phyloP scores from a whole-genome alignment of 2,329 filamentous ascomycete genomes.

The Pseudocercospora cruenta region DNA sequence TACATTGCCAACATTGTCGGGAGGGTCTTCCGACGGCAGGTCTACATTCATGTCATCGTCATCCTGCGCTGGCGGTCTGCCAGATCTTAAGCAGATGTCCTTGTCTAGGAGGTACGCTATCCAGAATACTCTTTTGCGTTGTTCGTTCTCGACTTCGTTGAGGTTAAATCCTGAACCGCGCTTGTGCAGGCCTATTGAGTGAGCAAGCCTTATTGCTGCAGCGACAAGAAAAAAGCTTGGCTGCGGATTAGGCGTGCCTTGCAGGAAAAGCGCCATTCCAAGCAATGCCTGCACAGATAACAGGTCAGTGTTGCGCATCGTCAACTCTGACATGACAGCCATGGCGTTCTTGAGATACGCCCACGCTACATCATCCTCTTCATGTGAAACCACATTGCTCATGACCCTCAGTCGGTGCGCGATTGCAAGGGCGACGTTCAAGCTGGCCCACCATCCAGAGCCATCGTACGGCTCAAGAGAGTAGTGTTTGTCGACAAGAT shows the following conservation, averaged over 20 bases:
- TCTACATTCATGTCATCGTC: conserved; percentile 94
- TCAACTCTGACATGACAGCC: conserved; percentile 87
- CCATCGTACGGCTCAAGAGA: conserved; percentile 90
- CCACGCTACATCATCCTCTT: conserved; percentile 95
- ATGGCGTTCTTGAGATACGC: conserved; percentile 95
- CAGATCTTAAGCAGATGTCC: conserved; percentile 73
- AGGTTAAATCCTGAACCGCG: conserved; percentile 89
- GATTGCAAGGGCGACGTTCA: conserved; percentile 93
- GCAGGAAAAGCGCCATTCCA: conserved; percentile 91
- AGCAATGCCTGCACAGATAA: conserved; percentile 91
- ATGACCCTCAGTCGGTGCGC: conserved; percentile 90
- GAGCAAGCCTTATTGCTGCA: conserved; percentile 84
- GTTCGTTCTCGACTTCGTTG: conserved; percentile 91
- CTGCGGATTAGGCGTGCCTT: conserved; percentile 95
- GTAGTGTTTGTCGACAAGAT: conserved; percentile 91
- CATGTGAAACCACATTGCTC: conserved; percentile 87
- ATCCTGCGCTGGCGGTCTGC: conserved; percentile 71
- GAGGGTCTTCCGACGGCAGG: conserved; percentile 84
- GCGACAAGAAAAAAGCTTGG: conserved; percentile 90
- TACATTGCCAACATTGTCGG: conserved; percentile 93
- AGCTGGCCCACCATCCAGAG: conserved; percentile 96
- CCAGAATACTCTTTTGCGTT: conserved; percentile 79
- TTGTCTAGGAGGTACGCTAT: conserved; percentile 75
- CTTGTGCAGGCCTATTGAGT: conserved; percentile 95
- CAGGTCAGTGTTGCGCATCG: conserved; percentile 94